Base-by-base conservation (phyloP, 257 asterid genomes). In the Lycium barbarum region DNA sequence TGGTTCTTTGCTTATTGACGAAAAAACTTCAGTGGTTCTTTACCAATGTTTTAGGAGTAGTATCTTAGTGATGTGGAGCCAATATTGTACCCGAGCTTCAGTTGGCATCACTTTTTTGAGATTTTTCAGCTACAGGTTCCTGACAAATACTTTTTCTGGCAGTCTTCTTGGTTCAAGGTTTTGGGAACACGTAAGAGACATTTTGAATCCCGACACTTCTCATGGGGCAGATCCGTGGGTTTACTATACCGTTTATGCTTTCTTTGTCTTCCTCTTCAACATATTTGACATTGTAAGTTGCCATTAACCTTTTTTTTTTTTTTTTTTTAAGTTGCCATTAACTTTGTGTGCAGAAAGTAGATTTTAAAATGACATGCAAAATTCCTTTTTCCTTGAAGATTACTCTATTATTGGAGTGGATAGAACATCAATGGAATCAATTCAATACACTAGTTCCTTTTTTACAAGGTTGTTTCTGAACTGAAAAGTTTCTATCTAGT, bases 241-340 rank as follows among this genome's bases (percentile, higher is more conserved):
- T 86, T 97, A 91, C 89, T 95, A 97, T 89, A 63, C 94, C 61
- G 84, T 94, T 45, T 97, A 95, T 86, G 98, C 97, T 18, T 95
- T 97, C 87, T 93, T 93, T 76, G 98, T 97, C 65, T 97, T 97
- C 91, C 88, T 93, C 81, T 95, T 97, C 74, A 97, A 97, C 87
- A 97, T 97, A 87, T 94, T 97, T 86, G 99, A 97, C 93, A 95
- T 97, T 62, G 99, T 97, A 91, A 97, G 99, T 92, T 61, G 79
- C 85, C 84, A 79, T 66, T 67, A 18, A 17, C 62, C 33, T 26
- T 26, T 26, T 26, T 26, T 26, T 26, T 26, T 26, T 26, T 26
- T 26, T 26, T 26, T 26, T 26, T 26, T 26, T 97, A 91, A 97
- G 98, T 92, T 61, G 79, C 84, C 84, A 79, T 66, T 68, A 11